Evolutionary conservation across 768 basidiomycete species (phyloP).

Genomic region (Lanmaoa rubissima): DNA sequence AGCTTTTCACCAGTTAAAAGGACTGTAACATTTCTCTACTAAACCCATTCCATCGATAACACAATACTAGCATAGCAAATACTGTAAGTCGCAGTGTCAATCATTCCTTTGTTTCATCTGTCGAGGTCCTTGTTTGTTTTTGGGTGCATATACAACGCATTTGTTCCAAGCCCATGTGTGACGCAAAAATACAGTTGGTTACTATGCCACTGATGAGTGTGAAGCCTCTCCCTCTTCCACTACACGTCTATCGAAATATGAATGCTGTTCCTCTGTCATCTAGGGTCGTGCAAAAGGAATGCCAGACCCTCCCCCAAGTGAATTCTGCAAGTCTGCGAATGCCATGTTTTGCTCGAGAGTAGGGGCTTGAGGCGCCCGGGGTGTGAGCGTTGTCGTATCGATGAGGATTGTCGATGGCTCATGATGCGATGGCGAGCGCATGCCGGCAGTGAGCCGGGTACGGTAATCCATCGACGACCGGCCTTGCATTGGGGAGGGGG

Average conservation of each 20-base stretch:
- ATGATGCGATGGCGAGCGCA: slow-evolving; percentile 25
- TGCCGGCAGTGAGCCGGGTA: slow-evolving; percentile 27
- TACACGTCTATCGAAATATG: slow-evolving; percentile 1
- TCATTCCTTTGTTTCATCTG: slow-evolving; percentile 26
- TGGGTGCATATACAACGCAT: slow-evolving; percentile 23
- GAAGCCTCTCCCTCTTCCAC: not conserved
- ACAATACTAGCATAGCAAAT: slow-evolving; percentile 26
- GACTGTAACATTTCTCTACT: slow-evolving; percentile 30
- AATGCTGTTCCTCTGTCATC: not conserved
- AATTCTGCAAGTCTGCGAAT: slow-evolving; percentile 64
- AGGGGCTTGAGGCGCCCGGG: slow-evolving; percentile 51
- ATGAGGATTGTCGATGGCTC: slow-evolving; percentile 39
- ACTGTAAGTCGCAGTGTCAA: slow-evolving; percentile 27
- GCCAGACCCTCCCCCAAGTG: slow-evolving; percentile 34
- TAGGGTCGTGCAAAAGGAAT: slow-evolving; percentile 15
- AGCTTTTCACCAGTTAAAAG: slow-evolving; percentile 18
- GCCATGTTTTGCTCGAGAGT: slow-evolving; percentile 86
- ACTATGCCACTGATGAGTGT: not conserved
- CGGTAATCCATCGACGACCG: slow-evolving; percentile 22
- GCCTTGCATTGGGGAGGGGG: slow-evolving; percentile 44
- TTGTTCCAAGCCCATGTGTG: slow-evolving; percentile 12
- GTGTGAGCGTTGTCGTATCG: slow-evolving; percentile 37
- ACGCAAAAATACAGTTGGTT: slow-evolving; percentile 13
- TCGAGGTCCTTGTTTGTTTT: slow-evolving; percentile 15
- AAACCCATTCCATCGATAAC: slow-evolving; percentile 16